Percentiles rank a stretch among this genome's conserved stretches.
phyloP scores from a whole-genome alignment of 2,329 filamentous ascomycete genomes.

The Paramyrothecium sp. region DNA sequence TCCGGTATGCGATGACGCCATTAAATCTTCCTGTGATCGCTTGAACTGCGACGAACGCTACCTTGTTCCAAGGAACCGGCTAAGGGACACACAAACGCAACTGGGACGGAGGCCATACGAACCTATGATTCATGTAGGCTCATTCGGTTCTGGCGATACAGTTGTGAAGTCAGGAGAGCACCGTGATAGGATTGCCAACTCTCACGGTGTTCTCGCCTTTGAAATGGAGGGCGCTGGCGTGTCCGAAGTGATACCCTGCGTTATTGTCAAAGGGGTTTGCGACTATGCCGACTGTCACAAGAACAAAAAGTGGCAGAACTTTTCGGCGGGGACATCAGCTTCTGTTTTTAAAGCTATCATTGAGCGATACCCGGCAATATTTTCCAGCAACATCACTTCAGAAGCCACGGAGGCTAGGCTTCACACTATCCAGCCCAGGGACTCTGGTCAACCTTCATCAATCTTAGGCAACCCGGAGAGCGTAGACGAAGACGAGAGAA shows the following conservation, averaged over 20 bases:
- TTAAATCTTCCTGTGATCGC: not conserved
- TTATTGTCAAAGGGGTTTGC: conserved; percentile 32
- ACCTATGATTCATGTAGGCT: conserved; percentile 11
- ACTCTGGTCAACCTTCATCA: too few relatives aligned
- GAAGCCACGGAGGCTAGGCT: conserved; percentile 2
- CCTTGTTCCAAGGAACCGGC: not conserved
- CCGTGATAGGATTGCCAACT: conserved; percentile 23
- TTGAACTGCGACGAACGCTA: not conserved
- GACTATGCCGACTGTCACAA: conserved; percentile 37
- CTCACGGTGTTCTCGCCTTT: conserved; percentile 8
- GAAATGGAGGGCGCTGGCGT: conserved; percentile 25
- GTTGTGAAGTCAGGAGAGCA: conserved; percentile 28
- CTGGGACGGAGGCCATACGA: not conserved
- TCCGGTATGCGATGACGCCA: not conserved
- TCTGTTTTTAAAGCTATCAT: conserved; percentile 14
- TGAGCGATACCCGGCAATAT: conserved; percentile 3
- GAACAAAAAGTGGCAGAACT: conserved; percentile 29
- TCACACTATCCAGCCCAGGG: not conserved
- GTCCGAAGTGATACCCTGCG: conserved; percentile 17
- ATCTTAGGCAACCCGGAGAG: too few relatives aligned
- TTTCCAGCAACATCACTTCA: conserved; percentile 1
- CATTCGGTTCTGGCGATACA: conserved; percentile 24
- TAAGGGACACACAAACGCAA: not conserved
- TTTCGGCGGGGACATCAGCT: conserved; percentile 29
- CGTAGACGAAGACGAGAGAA: too few relatives aligned